phyloP scores from a whole-genome alignment of 768 basidiomycete genomes.

The Tremella mesenterica region DNA sequence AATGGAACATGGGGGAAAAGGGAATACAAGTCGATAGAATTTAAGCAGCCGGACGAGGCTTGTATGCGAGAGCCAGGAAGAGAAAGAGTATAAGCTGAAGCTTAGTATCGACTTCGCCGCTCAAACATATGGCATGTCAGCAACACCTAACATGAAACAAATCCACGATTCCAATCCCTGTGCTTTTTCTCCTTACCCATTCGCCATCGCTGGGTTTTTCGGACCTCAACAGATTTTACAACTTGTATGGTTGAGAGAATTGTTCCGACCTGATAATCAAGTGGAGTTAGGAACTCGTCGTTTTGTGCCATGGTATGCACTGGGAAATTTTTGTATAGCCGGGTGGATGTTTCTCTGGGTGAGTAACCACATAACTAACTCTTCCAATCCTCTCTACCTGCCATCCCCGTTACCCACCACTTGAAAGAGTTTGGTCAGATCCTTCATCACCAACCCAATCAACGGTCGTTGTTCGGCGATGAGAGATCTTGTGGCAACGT shows the following conservation, averaged over 20 bases:
- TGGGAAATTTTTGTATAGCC: constrained; percentile 35
- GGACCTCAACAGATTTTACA: constrained; percentile 39
- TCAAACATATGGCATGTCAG: constrained; percentile 33
- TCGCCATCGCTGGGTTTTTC: constrained; percentile 39
- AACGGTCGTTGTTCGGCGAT: no score
- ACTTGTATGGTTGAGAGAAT: constrained; percentile 34
- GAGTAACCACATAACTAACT: constrained; percentile 6
- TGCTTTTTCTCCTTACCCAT: constrained; percentile 37
- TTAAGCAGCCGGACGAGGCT: no score
- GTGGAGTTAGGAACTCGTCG: constrained; percentile 21
- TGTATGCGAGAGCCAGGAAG: no score
- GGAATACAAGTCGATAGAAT: background rate
- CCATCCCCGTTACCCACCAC: background rate
- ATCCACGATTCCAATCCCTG: constrained; percentile 36
- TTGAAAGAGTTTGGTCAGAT: background rate
- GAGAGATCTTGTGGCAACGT: no score
- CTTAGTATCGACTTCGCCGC: constrained; percentile 30
- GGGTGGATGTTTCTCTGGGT: constrained; percentile 42
- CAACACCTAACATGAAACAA: constrained; percentile 39
- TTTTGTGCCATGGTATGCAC: constrained; percentile 34
- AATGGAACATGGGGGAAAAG: background rate
- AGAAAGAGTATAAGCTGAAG: no score
- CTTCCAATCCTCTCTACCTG: background rate
- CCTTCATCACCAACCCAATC: no score
- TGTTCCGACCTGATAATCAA: constrained; percentile 24